These are phyloP conservation scores for Schizophyllum amplum DNA, from an alignment of 1,284 basidiomycete species.

Conservation along the genomic window DNA sequence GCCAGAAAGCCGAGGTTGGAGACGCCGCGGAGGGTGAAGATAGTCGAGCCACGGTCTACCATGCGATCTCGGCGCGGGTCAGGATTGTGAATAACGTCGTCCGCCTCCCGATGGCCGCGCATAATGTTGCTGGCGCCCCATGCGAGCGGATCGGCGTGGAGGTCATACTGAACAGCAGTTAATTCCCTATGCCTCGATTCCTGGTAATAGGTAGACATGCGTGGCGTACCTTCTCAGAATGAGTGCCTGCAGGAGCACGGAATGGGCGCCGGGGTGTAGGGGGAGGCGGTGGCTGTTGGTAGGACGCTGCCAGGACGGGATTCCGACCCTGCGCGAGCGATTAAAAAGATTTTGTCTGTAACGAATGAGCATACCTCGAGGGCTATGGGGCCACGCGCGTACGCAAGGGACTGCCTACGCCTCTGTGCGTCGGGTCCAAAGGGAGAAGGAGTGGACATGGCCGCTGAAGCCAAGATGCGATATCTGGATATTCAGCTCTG, in stretches of 20 bases:
- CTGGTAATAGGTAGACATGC: no score
- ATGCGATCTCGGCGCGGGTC: not conserved
- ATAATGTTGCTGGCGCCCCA: conserved; percentile 13
- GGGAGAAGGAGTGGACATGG: not conserved
- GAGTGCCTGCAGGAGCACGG: no score
- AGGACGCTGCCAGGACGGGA: not conserved
- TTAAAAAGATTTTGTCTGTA: no score
- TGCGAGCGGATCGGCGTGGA: conserved; percentile 16
- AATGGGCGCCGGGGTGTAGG: no score
- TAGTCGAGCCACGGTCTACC: not conserved
- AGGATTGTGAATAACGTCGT: conserved; percentile 14
- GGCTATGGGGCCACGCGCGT: not conserved
- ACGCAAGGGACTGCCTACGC: not conserved
- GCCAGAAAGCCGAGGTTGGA: conserved; percentile 9
- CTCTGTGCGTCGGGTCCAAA: not conserved
- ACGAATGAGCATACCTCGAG: not conserved
- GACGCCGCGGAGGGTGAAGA: conserved; percentile 1
- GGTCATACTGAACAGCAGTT: conserved; percentile 18
- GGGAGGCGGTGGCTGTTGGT: not conserved
- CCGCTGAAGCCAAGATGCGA: not conserved
- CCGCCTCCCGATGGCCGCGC: conserved; percentile 10
- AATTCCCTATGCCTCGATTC: no score
- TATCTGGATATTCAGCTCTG: no score
- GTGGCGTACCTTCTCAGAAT: not conserved
- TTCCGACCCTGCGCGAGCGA: not conserved